Base-by-base conservation (phyloP, 1,284 basidiomycete genomes). In the Rhodotorula sp. region DNA sequence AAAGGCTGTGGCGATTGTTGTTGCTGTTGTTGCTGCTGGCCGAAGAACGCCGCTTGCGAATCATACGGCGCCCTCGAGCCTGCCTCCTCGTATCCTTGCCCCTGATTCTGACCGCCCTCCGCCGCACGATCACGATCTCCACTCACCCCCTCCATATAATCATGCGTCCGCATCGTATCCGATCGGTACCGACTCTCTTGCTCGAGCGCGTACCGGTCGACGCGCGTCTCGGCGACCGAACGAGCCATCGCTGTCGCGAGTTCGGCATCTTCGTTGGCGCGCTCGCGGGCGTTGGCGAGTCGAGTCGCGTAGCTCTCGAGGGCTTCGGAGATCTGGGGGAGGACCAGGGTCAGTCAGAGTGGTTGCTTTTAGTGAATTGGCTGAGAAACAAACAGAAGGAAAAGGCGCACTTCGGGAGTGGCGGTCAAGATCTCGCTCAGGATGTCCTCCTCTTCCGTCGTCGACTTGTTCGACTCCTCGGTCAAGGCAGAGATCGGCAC, bases 401-500 rank as follows among this genome's bases (percentile, higher is more conserved):
- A 28, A 28, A 28, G 28, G 34, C 66, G 31, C 18, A 77, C 71
- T 61, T 76, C 77, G 18, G 69, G 67, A 50, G 72, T 67, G 5
- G 77, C 76, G 3, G 63, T 52, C 7, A 78, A 45, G n/a, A 77
- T 48, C 23, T 66, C 62, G 7, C 68, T 73, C 16, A 77, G 49
- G 1, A 69, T 67, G 48, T 59, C 50, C 57, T 78, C 77, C 56
- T 77, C 73, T 48, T 66, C 68, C n/a, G 74, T 73, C 66, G 69
- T 60, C 19, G 64, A 23, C 34, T 48, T 16, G 31, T 16, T 43
- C 61, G 19, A 28, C 8, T 19, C 31, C 5, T 19, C 31, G 16
- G 49, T 48, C 2, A 38, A 26, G 19, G 7, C 34, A 48, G 19
- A 38, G 28, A 18, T 55, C 54, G 12, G 67, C 38, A 6, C 15